Evolutionary conservation across 495 filamentous ascomycete species (phyloP).

Genomic region (Aspergillus bridgeri): DNA sequence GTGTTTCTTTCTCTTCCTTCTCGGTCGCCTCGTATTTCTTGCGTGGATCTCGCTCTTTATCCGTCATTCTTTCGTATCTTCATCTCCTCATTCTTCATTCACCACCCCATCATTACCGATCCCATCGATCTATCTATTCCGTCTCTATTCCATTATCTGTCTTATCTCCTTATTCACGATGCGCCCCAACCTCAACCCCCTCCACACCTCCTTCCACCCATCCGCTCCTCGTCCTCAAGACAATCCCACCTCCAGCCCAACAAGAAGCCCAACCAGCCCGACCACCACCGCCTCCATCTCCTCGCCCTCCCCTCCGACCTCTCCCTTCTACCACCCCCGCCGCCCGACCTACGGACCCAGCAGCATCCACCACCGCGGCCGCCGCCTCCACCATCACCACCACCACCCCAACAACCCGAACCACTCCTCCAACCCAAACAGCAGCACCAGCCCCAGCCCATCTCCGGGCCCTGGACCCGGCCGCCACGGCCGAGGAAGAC

Average conservation of each 20-base stretch:
- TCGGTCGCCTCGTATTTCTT: too few species aligned
- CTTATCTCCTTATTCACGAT: conserved; percentile 10
- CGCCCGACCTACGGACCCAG: neutral
- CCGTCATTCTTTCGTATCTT: conserved; percentile 1
- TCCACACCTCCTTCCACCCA: conserved; percentile 30
- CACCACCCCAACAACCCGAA: conserved; percentile 9
- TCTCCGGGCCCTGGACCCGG: conserved; percentile 17
- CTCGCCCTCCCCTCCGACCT: conserved; percentile 28
- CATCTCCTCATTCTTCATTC: conserved; percentile 3
- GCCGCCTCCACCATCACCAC: conserved; percentile 1
- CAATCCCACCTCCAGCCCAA: conserved; percentile 17
- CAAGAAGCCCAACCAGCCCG: conserved; percentile 25
- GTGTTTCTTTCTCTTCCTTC: neutral
- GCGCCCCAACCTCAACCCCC: conserved; percentile 19
- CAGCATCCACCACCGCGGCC: conserved; percentile 7
- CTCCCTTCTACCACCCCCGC: conserved; percentile 17
- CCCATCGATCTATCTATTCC: conserved; percentile 9
- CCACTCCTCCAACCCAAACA: conserved; percentile 11
- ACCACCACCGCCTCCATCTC: conserved; percentile 25
- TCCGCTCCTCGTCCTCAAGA: conserved; percentile 15
- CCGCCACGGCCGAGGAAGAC: too few species aligned
- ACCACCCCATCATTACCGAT: neutral
- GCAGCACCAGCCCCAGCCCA: neutral
- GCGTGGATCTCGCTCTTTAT: too few species aligned
- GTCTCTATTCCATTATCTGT: conserved; percentile 27